These are phyloP conservation scores for Alternaria arbusti DNA, from an alignment of 2,329 filamentous ascomycete genomes.

Conservation along the genomic window DNA sequence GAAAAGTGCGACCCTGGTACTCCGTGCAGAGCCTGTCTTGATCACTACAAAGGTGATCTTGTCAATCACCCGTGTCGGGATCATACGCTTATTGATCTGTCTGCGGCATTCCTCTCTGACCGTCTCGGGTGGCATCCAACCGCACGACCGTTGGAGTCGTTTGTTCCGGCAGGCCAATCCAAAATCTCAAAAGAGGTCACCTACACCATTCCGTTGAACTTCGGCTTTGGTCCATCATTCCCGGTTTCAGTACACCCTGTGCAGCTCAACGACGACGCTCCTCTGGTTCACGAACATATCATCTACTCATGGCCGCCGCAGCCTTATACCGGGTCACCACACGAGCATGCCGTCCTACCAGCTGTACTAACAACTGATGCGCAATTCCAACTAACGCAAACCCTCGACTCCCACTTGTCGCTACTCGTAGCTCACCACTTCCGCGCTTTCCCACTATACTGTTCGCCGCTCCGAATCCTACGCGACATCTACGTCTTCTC, in stretches of 20 bases:
- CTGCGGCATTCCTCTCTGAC: conserved; percentile 38
- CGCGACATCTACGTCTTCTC: conserved; percentile 44
- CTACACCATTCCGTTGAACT: conserved; percentile 40
- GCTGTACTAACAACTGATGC: conserved; percentile 36
- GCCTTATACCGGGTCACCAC: conserved; percentile 15
- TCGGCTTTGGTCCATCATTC: conserved; percentile 44
- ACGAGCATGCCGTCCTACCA: conserved; percentile 44
- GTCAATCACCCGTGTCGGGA: conserved; percentile 47
- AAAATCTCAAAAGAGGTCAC: conserved; percentile 20
- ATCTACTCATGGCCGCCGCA: conserved; percentile 47
- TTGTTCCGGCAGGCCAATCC: conserved; percentile 25
- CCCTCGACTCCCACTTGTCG: conserved; percentile 40
- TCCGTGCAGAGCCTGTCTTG: conserved; percentile 48
- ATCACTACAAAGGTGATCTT: conserved; percentile 47
- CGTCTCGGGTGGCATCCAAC: conserved; percentile 47
- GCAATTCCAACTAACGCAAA: conserved; percentile 22
- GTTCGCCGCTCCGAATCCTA: conserved; percentile 41
- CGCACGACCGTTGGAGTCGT: conserved; percentile 33
- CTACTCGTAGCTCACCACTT: conserved; percentile 45
- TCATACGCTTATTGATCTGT: conserved; percentile 36
- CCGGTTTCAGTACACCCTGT: conserved; percentile 35
- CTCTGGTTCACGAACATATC: conserved; percentile 42
- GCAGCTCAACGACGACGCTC: conserved; percentile 20
- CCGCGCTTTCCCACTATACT: conserved; percentile 43
- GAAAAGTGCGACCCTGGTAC: conserved; percentile 49